phyloP scores from a whole-genome alignment of 208 protist genomes.

The Acanthamoeba triangularis region DNA sequence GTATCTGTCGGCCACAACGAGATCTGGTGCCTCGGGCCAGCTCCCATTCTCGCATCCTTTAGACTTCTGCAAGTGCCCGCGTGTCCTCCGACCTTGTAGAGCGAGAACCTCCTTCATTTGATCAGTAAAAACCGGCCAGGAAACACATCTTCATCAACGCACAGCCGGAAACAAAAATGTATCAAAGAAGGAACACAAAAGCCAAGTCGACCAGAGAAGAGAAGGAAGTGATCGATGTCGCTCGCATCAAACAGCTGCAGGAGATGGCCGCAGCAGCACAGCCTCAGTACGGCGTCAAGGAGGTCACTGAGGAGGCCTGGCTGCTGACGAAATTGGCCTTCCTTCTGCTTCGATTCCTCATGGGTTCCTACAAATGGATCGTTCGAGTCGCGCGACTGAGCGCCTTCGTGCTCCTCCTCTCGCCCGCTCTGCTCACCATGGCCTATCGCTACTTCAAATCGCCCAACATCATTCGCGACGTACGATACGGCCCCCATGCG shows the following conservation, averaged over 20 bases:
- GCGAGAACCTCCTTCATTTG: too few relatives aligned
- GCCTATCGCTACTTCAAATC: neutral
- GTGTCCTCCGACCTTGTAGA: too few relatives aligned
- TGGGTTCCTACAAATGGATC: neutral
- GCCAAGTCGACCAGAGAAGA: neutral
- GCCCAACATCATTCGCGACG: constrained; percentile 24
- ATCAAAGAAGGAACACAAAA: neutral
- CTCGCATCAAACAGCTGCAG: constrained; percentile 6
- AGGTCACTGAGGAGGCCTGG: constrained; percentile 25
- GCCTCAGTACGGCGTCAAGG: constrained; percentile 17
- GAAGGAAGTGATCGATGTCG: neutral
- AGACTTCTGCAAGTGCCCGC: too few relatives aligned
- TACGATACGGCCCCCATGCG: constrained; percentile 18
- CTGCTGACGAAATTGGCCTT: constrained; percentile 29
- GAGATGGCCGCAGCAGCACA: neutral
- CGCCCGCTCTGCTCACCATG: neutral
- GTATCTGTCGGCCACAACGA: too few relatives aligned
- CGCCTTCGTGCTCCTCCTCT: neutral
- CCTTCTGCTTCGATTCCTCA: neutral
- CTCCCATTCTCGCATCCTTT: too few relatives aligned
- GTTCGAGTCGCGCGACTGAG: neutral
- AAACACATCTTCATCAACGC: too few relatives aligned
- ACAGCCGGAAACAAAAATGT: neutral
- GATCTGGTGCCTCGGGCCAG: too few relatives aligned
- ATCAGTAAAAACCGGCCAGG: too few relatives aligned